phyloP scores from a whole-genome alignment of 73 alveolate species.

The Stentor coeruleus region DNA sequence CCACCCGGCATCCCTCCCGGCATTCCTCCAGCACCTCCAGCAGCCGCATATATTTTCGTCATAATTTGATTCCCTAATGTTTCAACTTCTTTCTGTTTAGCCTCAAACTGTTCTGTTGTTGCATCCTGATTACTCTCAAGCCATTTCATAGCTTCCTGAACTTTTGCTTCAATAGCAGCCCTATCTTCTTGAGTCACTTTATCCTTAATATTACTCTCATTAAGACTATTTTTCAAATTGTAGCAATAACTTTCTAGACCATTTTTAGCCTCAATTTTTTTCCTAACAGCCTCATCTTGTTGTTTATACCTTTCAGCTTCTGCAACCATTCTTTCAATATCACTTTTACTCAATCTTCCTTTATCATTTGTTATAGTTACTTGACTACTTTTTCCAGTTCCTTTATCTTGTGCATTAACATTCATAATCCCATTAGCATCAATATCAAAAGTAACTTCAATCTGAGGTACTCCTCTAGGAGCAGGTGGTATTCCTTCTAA shows the following conservation, averaged over 20 bases:
- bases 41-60: conserved; percentile 70
- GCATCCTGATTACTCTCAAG: conserved; percentile 51
- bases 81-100: conserved; percentile 59
- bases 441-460: neutral
- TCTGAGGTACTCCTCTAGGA: neutral
- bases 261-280: conserved; percentile 69
- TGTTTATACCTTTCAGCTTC: conserved; percentile 77
- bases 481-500: neutral
- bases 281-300: conserved; percentile 51
- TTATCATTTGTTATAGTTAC: conserved; percentile 70
- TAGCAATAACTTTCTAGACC: conserved; percentile 59
- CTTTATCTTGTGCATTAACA: conserved; percentile 7
- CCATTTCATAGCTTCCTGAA: conserved; percentile 49
- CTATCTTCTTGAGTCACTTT: conserved; percentile 71
- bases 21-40: conserved; percentile 78
- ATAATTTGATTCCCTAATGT: conserved; percentile 68
- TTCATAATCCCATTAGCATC: conserved; percentile 30
- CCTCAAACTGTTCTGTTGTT: conserved; percentile 52
- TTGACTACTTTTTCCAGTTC: conserved; percentile 47
- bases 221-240: conserved; percentile 51
- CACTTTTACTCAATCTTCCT: conserved; percentile 67
- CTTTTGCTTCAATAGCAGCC: conserved; percentile 35
- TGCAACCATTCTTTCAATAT: conserved; percentile 72
- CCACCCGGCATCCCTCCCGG: conserved; percentile 54
- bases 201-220: conserved; percentile 66